Evolutionary conservation across 2,329 filamentous ascomycete genomes (phyloP).

Genomic region (Aspergillus sp.): DNA sequence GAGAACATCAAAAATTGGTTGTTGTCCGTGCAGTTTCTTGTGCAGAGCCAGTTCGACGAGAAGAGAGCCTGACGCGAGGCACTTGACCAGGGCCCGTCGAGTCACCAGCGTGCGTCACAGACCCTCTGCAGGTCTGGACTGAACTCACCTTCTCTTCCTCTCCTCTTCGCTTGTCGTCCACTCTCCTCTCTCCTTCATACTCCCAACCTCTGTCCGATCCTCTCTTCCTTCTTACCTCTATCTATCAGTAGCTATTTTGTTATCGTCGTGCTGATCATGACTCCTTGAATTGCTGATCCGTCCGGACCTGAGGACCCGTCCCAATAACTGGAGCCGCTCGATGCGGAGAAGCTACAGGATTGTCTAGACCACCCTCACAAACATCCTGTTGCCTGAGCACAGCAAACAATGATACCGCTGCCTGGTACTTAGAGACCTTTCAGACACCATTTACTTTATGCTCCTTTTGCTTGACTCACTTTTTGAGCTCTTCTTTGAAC

Average conservation of each 20-base stretch:
- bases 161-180: constrained; percentile 16
- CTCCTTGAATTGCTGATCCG: constrained; percentile 23
- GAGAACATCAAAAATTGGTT: neutral
- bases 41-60: neutral
- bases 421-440: constrained; percentile 13
- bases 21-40: neutral
- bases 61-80: constrained; percentile 16
- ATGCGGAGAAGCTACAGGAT: constrained; percentile 43
- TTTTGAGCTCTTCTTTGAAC: constrained; percentile 11
- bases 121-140: constrained; percentile 15
- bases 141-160: constrained; percentile 11
- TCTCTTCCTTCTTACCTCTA: constrained; percentile 13
- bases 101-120: constrained; percentile 47
- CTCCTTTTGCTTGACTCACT: constrained; percentile 7
- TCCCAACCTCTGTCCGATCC: constrained; percentile 9
- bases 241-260: neutral
- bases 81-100: constrained; percentile 32
- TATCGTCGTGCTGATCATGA: constrained; percentile 19
- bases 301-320: constrained; percentile 28
- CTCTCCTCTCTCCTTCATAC: constrained; percentile 18
- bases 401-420: constrained; percentile 26
- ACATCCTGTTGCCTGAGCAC: constrained; percentile 26
- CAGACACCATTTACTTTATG: constrained; percentile 14
- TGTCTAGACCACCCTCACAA: constrained; percentile 31
- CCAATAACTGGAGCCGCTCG: constrained; percentile 25